Evolutionary conservation across 768 basidiomycete genomes (phyloP).

Genomic region (Daedalea quercina): DNA sequence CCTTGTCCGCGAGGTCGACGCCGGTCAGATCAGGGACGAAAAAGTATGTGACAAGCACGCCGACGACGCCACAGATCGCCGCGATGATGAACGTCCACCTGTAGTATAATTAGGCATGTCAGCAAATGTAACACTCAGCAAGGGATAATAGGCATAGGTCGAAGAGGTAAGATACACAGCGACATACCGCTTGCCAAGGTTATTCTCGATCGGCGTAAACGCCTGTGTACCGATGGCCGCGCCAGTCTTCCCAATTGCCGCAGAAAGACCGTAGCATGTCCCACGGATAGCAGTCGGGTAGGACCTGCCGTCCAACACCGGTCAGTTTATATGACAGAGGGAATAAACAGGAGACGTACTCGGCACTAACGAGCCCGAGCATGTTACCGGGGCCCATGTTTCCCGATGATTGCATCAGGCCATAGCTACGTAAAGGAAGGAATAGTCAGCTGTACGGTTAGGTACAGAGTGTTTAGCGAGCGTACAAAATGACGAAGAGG

Average conservation of each 20-base stretch:
- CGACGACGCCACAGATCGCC: slow-evolving; percentile 58
- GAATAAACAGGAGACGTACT: slow-evolving; percentile 35
- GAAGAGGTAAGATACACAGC: no score
- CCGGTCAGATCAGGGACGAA: slow-evolving; percentile 65
- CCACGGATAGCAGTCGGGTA: not conserved
- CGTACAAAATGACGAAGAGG: slow-evolving; percentile 63
- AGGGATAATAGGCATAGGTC: not conserved
- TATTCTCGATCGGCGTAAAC: slow-evolving; percentile 60
- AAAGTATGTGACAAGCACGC: slow-evolving; percentile 61
- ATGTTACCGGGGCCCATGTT: slow-evolving; percentile 74
- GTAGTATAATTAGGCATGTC: no score
- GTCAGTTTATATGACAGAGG: not conserved
- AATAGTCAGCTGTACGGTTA: not conserved
- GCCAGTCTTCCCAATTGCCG: slow-evolving; percentile 55
- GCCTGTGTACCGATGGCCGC: slow-evolving; percentile 70
- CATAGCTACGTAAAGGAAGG: slow-evolving; percentile 39
- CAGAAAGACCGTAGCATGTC: no score
- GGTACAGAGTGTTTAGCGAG: not conserved
- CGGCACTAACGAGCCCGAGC: slow-evolving; percentile 58
- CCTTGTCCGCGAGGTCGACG: slow-evolving; percentile 60
- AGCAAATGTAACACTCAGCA: slow-evolving; percentile 43
- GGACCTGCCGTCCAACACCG: not conserved
- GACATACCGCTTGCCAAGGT: slow-evolving; percentile 57
- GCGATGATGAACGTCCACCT: slow-evolving; percentile 67
- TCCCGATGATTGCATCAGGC: slow-evolving; percentile 67